phyloP scores from a whole-genome alignment of 2,329 filamentous ascomycete genomes.

The Fusarium globosum region DNA sequence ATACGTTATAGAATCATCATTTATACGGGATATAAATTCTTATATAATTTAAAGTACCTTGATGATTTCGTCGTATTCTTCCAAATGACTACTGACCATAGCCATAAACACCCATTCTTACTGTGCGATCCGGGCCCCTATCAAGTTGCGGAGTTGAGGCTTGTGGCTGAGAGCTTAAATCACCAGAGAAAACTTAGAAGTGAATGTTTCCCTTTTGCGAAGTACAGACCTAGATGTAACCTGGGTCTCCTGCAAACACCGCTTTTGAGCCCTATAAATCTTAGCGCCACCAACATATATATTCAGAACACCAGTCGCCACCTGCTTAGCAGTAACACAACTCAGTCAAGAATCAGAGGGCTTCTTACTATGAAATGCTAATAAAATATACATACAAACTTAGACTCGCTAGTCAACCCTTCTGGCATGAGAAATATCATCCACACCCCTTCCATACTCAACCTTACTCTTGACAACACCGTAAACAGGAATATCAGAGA shows the following conservation, averaged over 20 bases:
- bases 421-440: constrained; percentile 21
- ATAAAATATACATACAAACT: neutral
- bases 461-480: constrained; percentile 24
- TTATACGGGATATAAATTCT: neutral
- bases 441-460: constrained; percentile 16
- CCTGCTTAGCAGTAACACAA: accelerated
- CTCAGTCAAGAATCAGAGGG: neutral
- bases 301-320: accelerated
- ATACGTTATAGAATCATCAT: neutral
- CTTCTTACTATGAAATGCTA: neutral
- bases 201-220: too few species aligned
- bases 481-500: constrained; percentile 32
- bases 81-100: too few species aligned
- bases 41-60: too few species aligned
- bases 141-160: neutral
- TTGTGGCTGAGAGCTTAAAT: too few species aligned
- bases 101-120: too few species aligned
- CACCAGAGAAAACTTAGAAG: too few species aligned
- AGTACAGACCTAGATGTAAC: too few species aligned
- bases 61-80: too few species aligned
- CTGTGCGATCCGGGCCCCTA: too few species aligned
- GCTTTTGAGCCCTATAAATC: too few species aligned
- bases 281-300: neutral
- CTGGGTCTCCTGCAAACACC: too few species aligned
- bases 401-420: constrained; percentile 15